Evolutionary conservation across 768 basidiomycete genomes (phyloP).

Genomic region (Suillus plorans): DNA sequence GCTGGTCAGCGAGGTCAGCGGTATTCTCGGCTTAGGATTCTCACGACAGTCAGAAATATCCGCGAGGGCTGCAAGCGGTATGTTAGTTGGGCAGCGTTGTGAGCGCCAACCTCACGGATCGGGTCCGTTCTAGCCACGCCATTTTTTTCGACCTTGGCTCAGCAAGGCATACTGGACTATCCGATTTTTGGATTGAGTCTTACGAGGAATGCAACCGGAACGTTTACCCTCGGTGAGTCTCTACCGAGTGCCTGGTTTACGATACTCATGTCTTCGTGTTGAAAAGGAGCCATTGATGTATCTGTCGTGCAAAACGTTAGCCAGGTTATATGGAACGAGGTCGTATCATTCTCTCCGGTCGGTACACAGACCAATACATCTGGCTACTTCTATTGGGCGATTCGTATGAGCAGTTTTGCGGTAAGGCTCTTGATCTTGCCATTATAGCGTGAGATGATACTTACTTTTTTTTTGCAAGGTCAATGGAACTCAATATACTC

Average conservation of each 20-base stretch:
- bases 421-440: conserved; percentile 35
- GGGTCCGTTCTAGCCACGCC: conserved; percentile 51
- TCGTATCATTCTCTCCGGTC: conserved; percentile 72
- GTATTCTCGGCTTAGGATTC: conserved; percentile 76
- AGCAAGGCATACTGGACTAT: conserved; percentile 65
- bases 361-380: conserved; percentile 55
- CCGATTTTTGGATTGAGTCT: conserved; percentile 76
- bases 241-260: neutral
- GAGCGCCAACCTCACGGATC: neutral
- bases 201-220: conserved; percentile 56
- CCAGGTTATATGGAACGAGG: conserved; percentile 69
- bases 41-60: conserved; percentile 67
- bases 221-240: conserved; percentile 58
- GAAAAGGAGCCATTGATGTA: conserved; percentile 72
- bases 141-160: conserved; percentile 62
- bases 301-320: conserved; percentile 62
- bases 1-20: conserved; percentile 63
- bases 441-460: neutral
- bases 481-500: conserved; percentile 50
- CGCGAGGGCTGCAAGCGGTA: conserved; percentile 47
- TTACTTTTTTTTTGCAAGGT: conserved; percentile 41
- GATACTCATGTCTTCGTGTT: neutral
- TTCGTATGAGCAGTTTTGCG: conserved; percentile 54
- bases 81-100: conserved; percentile 18
- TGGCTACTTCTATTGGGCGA: conserved; percentile 76